Evolutionary conservation across 495 filamentous ascomycete species (phyloP).

Genomic region (Aspergillus carlsbadensis): DNA sequence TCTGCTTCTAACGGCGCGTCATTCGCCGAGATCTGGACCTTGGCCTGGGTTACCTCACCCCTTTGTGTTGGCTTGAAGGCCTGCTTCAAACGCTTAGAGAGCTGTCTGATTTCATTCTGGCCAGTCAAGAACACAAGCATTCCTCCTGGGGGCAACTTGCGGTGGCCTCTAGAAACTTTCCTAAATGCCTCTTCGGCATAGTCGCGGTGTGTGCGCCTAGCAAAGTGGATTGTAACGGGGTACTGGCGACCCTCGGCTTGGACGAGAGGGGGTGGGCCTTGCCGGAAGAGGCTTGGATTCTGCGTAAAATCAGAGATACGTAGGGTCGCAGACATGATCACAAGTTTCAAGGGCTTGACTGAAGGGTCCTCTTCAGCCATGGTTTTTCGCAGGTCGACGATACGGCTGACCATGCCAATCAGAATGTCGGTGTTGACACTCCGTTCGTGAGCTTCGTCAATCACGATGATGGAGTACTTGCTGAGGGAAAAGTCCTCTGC

Average conservation of each 20-base stretch:
- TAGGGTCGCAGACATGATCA: slow-evolving; percentile 98
- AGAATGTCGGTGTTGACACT: slow-evolving; percentile 97
- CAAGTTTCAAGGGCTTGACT: slow-evolving; percentile 80
- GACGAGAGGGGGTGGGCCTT: slow-evolving; percentile 74
- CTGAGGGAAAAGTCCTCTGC: slow-evolving; percentile 82
- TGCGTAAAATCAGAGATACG: slow-evolving; percentile 86
- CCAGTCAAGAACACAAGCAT: slow-evolving; percentile 97
- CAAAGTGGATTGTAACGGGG: slow-evolving; percentile 85
- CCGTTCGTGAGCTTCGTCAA: slow-evolving; percentile 97
- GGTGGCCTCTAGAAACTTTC: slow-evolving; percentile 86
- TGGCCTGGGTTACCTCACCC: slow-evolving; percentile 53
- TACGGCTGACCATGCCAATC: slow-evolving; percentile 92
- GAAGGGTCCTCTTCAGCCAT: slow-evolving; percentile 61
- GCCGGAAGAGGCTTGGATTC: slow-evolving; percentile 75
- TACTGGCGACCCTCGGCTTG: slow-evolving; percentile 94
- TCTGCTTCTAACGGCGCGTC: slow-evolving; percentile 83
- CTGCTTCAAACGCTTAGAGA: slow-evolving; percentile 75
- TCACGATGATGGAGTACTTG: slow-evolving; percentile 93
- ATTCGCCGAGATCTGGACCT: slow-evolving; percentile 69
- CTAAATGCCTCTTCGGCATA: slow-evolving; percentile 86
- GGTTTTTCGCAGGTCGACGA: slow-evolving; percentile 72
- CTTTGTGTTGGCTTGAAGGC: slow-evolving; percentile 62
- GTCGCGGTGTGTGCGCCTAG: slow-evolving; percentile 76
- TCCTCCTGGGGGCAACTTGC: slow-evolving; percentile 84
- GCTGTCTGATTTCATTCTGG: slow-evolving; percentile 79